Evolutionary conservation across 1,284 basidiomycete species (phyloP).

Genomic region (Tilletiopsis washingtonensis): DNA sequence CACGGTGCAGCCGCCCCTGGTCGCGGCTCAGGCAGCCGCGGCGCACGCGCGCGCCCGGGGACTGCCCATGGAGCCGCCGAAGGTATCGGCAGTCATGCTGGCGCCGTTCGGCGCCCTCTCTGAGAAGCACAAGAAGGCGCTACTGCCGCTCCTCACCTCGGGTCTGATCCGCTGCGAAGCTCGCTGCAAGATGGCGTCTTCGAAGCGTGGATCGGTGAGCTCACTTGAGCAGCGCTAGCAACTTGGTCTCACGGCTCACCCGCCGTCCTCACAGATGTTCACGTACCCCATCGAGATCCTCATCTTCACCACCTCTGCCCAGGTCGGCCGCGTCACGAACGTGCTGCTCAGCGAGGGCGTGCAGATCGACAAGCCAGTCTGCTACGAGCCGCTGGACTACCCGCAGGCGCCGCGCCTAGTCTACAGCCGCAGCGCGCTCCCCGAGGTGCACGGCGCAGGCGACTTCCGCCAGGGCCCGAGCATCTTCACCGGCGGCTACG

Average conservation of each 20-base stretch:
- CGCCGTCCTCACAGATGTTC: constrained; percentile 20
- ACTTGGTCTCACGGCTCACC: constrained; percentile 15
- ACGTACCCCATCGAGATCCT: constrained; percentile 75
- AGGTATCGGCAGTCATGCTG: neutral
- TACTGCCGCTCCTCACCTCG: constrained; percentile 17
- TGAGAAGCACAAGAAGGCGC: constrained; percentile 18
- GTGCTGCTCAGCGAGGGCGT: constrained; percentile 63
- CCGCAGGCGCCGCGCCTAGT: constrained; percentile 60
- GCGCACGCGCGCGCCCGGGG: constrained; percentile 5
- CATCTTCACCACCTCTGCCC: constrained; percentile 83
- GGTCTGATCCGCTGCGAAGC: constrained; percentile 26
- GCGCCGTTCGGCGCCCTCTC: constrained; percentile 24
- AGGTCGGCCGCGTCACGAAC: constrained; percentile 70
- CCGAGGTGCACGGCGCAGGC: constrained; percentile 3
- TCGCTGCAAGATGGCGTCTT: constrained; percentile 20
- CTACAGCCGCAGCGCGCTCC: constrained; percentile 62
- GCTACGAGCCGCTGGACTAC: constrained; percentile 57
- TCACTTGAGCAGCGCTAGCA: no score
- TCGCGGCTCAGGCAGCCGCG: no score
- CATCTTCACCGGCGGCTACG: constrained; percentile 48
- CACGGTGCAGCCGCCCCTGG: constrained; percentile 15
- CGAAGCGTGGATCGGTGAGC: constrained; percentile 7
- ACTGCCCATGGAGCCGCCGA: constrained; percentile 9
- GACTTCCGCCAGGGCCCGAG: neutral
- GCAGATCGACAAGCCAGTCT: constrained; percentile 68